These are phyloP conservation scores for Helichrysum umbraculigerum DNA, from an alignment of 129 eudicot species.

Conservation along the genomic window DNA sequence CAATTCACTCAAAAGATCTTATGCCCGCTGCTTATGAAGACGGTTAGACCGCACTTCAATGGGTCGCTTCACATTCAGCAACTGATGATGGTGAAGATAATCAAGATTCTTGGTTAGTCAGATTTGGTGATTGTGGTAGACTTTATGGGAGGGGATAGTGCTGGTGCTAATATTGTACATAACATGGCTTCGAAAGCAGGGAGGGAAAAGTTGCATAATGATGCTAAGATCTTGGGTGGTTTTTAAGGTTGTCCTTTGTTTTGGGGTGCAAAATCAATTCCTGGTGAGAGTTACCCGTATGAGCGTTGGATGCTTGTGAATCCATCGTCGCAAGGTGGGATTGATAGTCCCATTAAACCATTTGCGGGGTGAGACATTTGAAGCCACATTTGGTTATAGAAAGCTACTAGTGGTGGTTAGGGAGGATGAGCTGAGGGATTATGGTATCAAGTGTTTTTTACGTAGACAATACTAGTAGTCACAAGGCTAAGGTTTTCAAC, in stretches of 20 bases:
- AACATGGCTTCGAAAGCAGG: conserved; percentile 30
- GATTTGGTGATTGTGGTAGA: conserved; percentile 25
- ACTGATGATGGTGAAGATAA: neutral
- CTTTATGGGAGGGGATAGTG: conserved; percentile 43
- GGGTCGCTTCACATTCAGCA: conserved; percentile 35
- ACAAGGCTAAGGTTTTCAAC: too few species aligned
- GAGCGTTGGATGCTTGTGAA: conserved; percentile 33
- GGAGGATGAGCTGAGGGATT: conserved; percentile 34
- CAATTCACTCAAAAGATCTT: conserved; percentile 41
- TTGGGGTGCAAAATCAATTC: conserved; percentile 16
- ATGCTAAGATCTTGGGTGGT: conserved; percentile 28
- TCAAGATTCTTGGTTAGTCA: conserved; percentile 33
- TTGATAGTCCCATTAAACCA: conserved; percentile 43
- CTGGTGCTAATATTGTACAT: conserved; percentile 44
- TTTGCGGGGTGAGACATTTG: neutral
- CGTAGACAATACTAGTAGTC: too few species aligned
- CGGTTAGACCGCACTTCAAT: conserved; percentile 46
- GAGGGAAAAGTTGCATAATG: conserved; percentile 11
- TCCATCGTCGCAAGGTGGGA: conserved; percentile 28
- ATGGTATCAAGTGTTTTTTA: conserved; percentile 32
- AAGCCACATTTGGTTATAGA: conserved; percentile 33
- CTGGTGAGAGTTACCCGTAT: neutral
- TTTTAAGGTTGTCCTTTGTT: conserved; percentile 27
- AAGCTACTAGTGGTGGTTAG: conserved; percentile 36
- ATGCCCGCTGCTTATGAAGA: conserved; percentile 55